Evolutionary conservation across 192 early-diverging fungal species (phyloP).

Genomic region (Spizellomyces sp.): DNA sequence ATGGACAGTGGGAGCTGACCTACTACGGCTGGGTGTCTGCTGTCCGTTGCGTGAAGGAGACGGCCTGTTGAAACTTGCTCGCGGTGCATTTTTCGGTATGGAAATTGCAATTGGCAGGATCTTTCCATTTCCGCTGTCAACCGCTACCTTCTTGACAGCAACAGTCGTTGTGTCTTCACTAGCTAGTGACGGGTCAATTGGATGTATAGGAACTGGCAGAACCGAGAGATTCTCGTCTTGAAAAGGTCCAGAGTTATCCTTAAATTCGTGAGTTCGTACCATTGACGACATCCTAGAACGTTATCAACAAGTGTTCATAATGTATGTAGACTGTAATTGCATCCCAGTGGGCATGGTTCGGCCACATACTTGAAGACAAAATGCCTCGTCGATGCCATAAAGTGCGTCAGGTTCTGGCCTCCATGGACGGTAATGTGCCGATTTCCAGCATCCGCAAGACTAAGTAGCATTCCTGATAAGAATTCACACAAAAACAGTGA

Average conservation of each 20-base stretch:
- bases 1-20: too few relatives aligned
- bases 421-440: constrained; percentile 66
- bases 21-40: too few relatives aligned
- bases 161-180: not conserved
- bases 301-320: too few relatives aligned
- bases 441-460: constrained; percentile 76
- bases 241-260: constrained; percentile 36
- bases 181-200: constrained; percentile 27
- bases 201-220: constrained; percentile 65
- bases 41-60: not conserved
- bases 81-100: not conserved
- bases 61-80: not conserved
- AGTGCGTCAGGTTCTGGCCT: constrained; percentile 78
- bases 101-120: too few relatives aligned
- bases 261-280: constrained; percentile 31
- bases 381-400: constrained; percentile 72
- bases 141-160: not conserved
- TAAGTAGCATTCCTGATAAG: constrained; percentile 83
- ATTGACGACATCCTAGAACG: constrained; percentile 23
- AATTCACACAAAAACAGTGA: not conserved
- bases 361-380: constrained; percentile 68
- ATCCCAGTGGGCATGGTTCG: too few relatives aligned
- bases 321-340: too few relatives aligned
- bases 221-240: constrained; percentile 69
- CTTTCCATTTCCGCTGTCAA: not conserved